Evolutionary conservation across 1,139 yeast genomes (phyloP).

Genomic region (Taphrina deformans): DNA sequence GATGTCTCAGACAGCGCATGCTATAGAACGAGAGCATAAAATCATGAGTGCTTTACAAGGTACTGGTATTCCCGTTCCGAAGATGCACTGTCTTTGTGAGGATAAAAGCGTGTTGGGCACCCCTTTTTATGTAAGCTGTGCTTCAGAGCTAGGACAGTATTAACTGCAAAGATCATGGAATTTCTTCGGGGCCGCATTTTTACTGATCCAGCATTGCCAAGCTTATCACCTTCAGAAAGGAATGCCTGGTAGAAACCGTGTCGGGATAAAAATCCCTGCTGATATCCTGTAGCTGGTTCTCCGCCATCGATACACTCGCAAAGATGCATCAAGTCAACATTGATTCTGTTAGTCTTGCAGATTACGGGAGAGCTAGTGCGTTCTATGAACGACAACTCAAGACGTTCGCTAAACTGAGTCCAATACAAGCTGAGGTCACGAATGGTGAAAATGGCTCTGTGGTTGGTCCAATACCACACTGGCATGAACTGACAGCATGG

Average conservation of each 20-base stretch:
- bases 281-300: slow-evolving; percentile 50
- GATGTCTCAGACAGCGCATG: slow-evolving; percentile 63
- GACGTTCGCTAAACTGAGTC: slow-evolving; percentile 54
- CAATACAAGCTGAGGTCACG: slow-evolving; percentile 50
- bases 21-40: slow-evolving; percentile 64
- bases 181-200: slow-evolving; percentile 61
- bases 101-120: slow-evolving; percentile 63
- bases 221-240: slow-evolving; percentile 42
- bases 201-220: slow-evolving; percentile 57
- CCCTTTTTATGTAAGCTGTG: slow-evolving; percentile 24
- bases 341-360: slow-evolving; percentile 48
- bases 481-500: slow-evolving; percentile 52
- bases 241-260: slow-evolving; percentile 42
- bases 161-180: slow-evolving; percentile 70
- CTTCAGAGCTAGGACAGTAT: too few relatives aligned
- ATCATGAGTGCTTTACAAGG: slow-evolving; percentile 51
- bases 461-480: slow-evolving; percentile 57
- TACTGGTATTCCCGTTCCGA: slow-evolving; percentile 58
- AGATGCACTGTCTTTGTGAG: slow-evolving; percentile 64
- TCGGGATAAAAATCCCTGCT: too few relatives aligned
- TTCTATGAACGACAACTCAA: slow-evolving; percentile 57
- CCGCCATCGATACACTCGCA: slow-evolving; percentile 56
- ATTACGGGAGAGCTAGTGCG: slow-evolving; percentile 53
- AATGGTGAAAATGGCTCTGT: slow-evolving; percentile 44
- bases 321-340: slow-evolving; percentile 59